Conservation (phyloP, 1,284 basidiomycete genomes). For the Papiliotrema laurentii region DNA sequence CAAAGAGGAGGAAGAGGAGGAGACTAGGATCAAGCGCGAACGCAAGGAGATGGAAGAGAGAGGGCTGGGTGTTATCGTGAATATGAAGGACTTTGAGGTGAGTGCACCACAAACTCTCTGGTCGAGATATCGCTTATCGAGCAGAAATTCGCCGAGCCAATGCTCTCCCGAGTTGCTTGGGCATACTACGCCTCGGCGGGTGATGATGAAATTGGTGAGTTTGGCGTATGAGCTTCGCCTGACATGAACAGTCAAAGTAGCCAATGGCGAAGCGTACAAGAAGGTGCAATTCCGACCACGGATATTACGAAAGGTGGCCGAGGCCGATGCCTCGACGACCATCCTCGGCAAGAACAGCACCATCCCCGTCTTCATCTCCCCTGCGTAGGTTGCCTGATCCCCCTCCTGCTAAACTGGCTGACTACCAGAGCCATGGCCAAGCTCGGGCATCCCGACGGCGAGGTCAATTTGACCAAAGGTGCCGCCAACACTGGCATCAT, state of each 20-base stretch:
- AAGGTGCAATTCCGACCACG: conserved; percentile 78
- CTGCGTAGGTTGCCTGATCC: conserved; percentile 48
- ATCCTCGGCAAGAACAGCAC: conserved; percentile 70
- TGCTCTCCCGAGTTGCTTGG: conserved; percentile 66
- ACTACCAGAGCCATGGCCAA: conserved; percentile 65
- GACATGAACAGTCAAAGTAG: conserved; percentile 43
- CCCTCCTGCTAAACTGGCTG: not conserved
- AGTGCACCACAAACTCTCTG: conserved; percentile 2
- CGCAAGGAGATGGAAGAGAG: conserved; percentile 36
- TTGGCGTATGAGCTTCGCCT: not conserved
- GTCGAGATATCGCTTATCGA: not conserved
- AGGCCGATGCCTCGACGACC: conserved; percentile 67
- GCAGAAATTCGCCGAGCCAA: conserved; percentile 56
- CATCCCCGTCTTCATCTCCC: conserved; percentile 78
- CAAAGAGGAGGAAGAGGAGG: conserved; percentile 34
- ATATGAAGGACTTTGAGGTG: conserved; percentile 43
- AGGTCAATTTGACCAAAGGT: conserved; percentile 75
- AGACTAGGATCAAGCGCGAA: conserved; percentile 24
- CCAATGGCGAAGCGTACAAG: conserved; percentile 69
- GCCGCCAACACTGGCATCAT: conserved; percentile 68
- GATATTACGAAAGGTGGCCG: conserved; percentile 65
- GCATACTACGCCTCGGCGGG: conserved; percentile 78
- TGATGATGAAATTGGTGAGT: conserved; percentile 73
- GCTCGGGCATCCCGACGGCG: conserved; percentile 82
- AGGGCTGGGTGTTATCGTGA: conserved; percentile 37